Percentiles rank a stretch among this genome's conserved stretches.
Evolutionary conservation across 441 rosid species (phyloP).

Genomic region (Viola pubescens): DNA sequence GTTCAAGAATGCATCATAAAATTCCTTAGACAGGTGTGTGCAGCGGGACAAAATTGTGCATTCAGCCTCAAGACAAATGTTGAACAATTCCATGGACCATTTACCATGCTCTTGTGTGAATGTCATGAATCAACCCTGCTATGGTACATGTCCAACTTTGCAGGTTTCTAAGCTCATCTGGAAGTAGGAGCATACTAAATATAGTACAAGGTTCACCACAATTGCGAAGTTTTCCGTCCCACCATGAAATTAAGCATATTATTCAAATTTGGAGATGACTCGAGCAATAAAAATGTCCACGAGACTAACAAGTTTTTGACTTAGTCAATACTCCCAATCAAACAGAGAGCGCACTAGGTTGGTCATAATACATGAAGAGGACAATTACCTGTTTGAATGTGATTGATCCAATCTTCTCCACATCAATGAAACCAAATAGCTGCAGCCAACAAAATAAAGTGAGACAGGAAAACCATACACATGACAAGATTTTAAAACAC

Average conservation of each 20-base stretch:
- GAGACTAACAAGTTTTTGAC: background rate
- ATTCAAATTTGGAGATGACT: background rate
- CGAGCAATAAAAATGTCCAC: background rate
- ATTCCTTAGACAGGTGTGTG: too few species aligned
- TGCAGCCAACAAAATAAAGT: constrained; percentile 22
- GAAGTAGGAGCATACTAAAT: background rate
- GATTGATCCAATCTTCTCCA: constrained; percentile 63
- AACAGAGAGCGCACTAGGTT: background rate
- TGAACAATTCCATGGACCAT: too few species aligned
- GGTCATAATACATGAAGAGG: background rate
- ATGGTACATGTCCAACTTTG: background rate
- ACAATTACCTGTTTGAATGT: constrained; percentile 74
- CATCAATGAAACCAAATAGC: constrained; percentile 78
- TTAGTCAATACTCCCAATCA: background rate
- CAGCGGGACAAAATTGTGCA: too few species aligned
- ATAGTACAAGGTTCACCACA: too few species aligned
- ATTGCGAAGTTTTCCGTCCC: background rate
- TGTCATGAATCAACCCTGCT: background rate
- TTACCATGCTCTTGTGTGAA: background rate
- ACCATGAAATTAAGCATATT: background rate
- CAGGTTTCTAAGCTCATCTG: background rate
- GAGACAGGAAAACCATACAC: background rate
- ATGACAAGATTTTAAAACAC: background rate
- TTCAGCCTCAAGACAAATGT: too few species aligned
- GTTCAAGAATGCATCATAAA: background rate